A percentile compares a stretch with the other conserved stretches of the same genome.
Evolutionary conservation across 441 rosid genomes (phyloP).

Genomic region (Rhodomyrtus psidioides): DNA sequence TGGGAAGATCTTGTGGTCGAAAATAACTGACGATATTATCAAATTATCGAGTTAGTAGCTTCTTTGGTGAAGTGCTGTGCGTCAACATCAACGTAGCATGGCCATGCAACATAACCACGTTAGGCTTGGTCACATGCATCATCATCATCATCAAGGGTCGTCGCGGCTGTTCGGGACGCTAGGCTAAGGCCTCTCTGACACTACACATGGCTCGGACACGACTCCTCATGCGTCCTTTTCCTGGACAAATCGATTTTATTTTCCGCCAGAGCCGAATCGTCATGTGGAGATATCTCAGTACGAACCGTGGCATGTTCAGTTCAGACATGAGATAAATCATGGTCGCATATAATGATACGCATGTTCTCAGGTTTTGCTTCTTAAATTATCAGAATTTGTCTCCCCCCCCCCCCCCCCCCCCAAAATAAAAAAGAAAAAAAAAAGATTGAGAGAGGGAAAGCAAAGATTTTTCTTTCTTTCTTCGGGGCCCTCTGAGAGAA

Average conservation of each 20-base stretch:
- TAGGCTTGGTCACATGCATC: neutral
- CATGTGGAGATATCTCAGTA: neutral
- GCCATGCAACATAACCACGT: too few relatives aligned
- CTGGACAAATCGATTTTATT: neutral
- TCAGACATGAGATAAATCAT: neutral
- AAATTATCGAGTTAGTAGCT: too few relatives aligned
- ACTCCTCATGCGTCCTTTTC: neutral
- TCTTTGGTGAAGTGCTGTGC: too few relatives aligned
- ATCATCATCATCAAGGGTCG: neutral
- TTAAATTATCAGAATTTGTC: neutral
- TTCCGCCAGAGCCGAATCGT: neutral
- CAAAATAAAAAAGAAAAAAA: neutral
- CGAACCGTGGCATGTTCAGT: neutral
- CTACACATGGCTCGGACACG: neutral
- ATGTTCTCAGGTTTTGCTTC: neutral
- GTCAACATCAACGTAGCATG: too few relatives aligned
- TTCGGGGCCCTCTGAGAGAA: neutral
- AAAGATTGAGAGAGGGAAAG: too few relatives aligned
- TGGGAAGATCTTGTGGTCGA: too few relatives aligned
- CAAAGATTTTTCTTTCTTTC: neutral
- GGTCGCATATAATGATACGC: neutral
- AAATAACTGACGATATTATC: too few relatives aligned
- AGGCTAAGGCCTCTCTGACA: neutral
- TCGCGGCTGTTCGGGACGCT: too few relatives aligned
- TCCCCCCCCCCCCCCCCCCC: too few relatives aligned